These are phyloP conservation scores for Leccinum obscurum DNA, from an alignment of 768 basidiomycete genomes.

Conservation along the genomic window DNA sequence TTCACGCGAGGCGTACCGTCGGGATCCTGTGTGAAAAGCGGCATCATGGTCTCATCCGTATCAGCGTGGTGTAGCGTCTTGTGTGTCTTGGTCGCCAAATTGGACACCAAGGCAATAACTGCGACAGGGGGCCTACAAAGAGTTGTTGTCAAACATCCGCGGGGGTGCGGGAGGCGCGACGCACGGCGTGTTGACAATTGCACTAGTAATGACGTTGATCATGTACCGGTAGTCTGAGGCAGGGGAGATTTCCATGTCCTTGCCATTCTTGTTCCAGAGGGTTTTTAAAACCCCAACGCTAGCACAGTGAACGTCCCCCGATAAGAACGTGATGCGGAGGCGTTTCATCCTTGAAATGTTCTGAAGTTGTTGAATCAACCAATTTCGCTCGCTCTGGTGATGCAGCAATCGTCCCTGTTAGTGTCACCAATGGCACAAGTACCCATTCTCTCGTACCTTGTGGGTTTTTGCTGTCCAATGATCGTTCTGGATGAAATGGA, in stretches of 20 bases:
- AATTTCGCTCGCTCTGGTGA: conserved; percentile 84
- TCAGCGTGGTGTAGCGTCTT: conserved; percentile 77
- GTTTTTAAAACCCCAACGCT: conserved; percentile 81
- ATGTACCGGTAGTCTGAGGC: conserved; percentile 79
- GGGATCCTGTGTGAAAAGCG: conserved; percentile 75
- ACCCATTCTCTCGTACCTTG: conserved; percentile 48
- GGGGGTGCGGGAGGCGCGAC: conserved; percentile 27
- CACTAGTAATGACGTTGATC: conserved; percentile 86
- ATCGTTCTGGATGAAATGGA: conserved; percentile 78
- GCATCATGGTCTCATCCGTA: conserved; percentile 89
- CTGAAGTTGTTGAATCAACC: conserved; percentile 80
- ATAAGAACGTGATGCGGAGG: conserved; percentile 80
- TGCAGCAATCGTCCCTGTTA: not conserved
- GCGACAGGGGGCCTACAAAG: conserved; percentile 54
- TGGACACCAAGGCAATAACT: conserved; percentile 79
- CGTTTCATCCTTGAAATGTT: conserved; percentile 60
- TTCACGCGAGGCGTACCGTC: conserved; percentile 68
- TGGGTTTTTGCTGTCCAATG: conserved; percentile 87
- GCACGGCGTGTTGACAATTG: conserved; percentile 96
- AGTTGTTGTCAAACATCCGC: not conserved
- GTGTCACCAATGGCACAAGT: not conserved
- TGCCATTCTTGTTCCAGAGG: conserved; percentile 50
- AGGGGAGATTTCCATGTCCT: conserved; percentile 41
- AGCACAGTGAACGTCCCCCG: conserved; percentile 93
- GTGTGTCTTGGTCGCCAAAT: conserved; percentile 78